Percentiles rank a stretch among this genome's conserved stretches.
These are phyloP conservation scores for Chytriomyces confervae DNA, from an alignment of 192 early-diverging fungal genomes.

Conservation along the genomic window DNA sequence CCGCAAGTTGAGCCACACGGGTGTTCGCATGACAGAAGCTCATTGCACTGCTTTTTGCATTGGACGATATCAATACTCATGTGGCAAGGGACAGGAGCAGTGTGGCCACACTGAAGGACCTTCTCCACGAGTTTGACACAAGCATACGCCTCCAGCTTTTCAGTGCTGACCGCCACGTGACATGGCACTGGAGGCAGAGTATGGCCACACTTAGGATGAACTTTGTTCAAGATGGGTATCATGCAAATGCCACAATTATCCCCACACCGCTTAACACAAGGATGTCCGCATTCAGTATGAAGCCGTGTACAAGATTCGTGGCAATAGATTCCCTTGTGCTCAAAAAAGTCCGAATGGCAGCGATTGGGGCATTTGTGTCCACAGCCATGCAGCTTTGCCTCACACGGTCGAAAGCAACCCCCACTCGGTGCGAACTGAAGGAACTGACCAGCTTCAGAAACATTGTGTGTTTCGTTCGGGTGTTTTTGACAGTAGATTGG, in stretches of 20 bases:
- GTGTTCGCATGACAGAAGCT: conserved; percentile 49
- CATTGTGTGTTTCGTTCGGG: conserved; percentile 40
- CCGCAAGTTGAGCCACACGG: conserved; percentile 45
- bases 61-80: not conserved
- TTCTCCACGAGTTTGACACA: conserved; percentile 20
- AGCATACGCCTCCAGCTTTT: not conserved
- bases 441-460: conserved; percentile 37
- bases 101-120: conserved; percentile 55
- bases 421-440: conserved; percentile 54
- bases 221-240: not conserved
- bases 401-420: conserved; percentile 58
- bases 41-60: conserved; percentile 42
- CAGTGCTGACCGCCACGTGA: not conserved
- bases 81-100: conserved; percentile 38
- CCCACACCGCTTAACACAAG: conserved; percentile 52
- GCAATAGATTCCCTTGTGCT: conserved; percentile 52
- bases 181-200: conserved; percentile 6
- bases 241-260: conserved; percentile 54
- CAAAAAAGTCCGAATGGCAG: conserved; percentile 58
- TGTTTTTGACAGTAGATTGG: conserved; percentile 58
- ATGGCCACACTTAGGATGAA: conserved; percentile 43
- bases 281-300: conserved; percentile 48
- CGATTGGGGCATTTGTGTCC: conserved; percentile 58
- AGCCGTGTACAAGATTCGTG: conserved; percentile 52
- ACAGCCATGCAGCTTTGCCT: conserved; percentile 44